Evolutionary conservation across 352 stramenopile genomes (phyloP), one percentile per base, ranked within the genome.

Genomic region (Plasmopara viticola): DNA sequence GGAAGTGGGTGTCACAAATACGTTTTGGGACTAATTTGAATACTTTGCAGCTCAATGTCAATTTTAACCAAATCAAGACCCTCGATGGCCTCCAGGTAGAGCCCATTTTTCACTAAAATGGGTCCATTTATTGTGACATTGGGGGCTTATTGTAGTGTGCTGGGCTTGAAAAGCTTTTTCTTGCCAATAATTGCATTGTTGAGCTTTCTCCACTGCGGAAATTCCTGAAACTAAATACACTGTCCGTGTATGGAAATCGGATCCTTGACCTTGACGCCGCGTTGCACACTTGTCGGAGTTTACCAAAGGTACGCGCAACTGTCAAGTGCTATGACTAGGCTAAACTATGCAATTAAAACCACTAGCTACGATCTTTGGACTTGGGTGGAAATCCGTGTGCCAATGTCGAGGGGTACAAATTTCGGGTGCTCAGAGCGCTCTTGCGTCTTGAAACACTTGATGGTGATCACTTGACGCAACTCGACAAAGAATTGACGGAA

Each of bases 301-400:
- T 85, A 3, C 60, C 69, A 1, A 85, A 85, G 59, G 73, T 84
- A 46, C 1, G 9, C 8, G 6, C 20, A 18, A 48, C 14, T 34
- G 25, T 31, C 28, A 39, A 15, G 28, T 6, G 9, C 10, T 30
- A 9, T 25, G 20, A 25, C 20, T 25, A 25, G 1, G 20, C 20
- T 25, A 25, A 25, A 1, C 20, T 25, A 3, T 25, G 20, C 20
- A 18, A 28, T 13, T 44, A 6, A 3, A 29, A 9, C 14, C 33
- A n/a, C 34, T 29, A 90, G 80, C 64, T 92, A 4, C 77, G 76
- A 10, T 69, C 70, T 4, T 47, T 92, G 12, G 82, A 92, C 56
- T 60, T 92, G 1, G 82, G 79, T 5, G 82, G 78, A 6, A 92
- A 92, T 30, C 79, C 79, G 12, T 92, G 78, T 50, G 80, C 82